Conservation (phyloP, 129 eudicot genomes). For the Helianthus tuberosus region DNA sequence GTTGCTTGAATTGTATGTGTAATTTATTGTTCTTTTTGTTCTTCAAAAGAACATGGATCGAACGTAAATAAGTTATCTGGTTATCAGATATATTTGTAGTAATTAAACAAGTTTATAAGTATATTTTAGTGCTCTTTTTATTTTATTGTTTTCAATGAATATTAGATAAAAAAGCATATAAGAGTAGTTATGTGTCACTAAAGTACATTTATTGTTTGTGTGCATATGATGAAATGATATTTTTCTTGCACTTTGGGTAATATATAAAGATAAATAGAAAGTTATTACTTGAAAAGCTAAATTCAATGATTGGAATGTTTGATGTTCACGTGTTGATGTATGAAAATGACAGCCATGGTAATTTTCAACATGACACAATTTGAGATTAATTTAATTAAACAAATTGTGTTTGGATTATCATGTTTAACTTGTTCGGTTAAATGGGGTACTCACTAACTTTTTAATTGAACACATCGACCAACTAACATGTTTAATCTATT, state of each 20-base stretch:
- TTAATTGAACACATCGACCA: too few relatives aligned
- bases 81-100: background rate
- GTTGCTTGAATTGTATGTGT: background rate
- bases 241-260: conserved; percentile 1
- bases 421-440: too few relatives aligned
- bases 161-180: background rate
- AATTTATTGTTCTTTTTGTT: conserved; percentile 1
- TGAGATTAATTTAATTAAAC: too few relatives aligned
- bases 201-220: conserved; percentile 5
- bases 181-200: background rate
- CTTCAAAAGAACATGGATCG: background rate
- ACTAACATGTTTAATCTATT: too few relatives aligned
- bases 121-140: background rate
- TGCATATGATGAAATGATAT: background rate
- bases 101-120: background rate
- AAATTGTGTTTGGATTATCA: too few relatives aligned
- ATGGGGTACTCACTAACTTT: too few relatives aligned
- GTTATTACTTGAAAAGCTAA: conserved; percentile 11
- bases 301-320: conserved; percentile 15
- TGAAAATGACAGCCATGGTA: background rate
- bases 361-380: too few relatives aligned
- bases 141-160: conserved; percentile 3
- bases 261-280: background rate
- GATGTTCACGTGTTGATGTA: background rate
- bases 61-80: conserved; percentile 14